Evolutionary conservation across 208 protist species (phyloP), one percentile per base, ranked within the genome.

Genomic region (Trypanosoma congolense): DNA sequence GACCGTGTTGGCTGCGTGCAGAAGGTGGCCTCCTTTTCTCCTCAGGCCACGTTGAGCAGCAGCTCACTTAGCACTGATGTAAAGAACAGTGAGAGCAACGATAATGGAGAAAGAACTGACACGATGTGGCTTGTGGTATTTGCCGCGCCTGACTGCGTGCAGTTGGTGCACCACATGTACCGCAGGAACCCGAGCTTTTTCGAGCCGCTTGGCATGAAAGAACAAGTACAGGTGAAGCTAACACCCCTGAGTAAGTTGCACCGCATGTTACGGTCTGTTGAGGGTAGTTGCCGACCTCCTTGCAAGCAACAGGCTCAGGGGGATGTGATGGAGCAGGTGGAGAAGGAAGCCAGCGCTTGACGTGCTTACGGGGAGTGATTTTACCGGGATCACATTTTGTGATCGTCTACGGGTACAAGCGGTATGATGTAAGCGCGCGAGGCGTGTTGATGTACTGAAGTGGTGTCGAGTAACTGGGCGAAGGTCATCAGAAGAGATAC

Each of bases 71-170:
- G 29, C 8, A 56, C 6, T 18, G 28, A 53, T 48, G 56, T 8
- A 16, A 38, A 21, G 30, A 40, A 14, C 16, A 56, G 58, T 1
- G 28, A 49, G 21, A 18, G 19, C 18, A n/a, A 19, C 14, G 40
- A 41, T 41, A 40, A 61, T 22, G 36, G 25, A 12, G 18, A 24
- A 3, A 28, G 35, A n/a, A 31, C 16, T 6, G 24, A n/a, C 9
- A n/a, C 14, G 46, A 29, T 92, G 48, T 92, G 78, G 53, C 65
- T 92, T 10, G 74, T 92, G 6, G 84, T 84, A 45, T 88, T 92
- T 60, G 57, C 77, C 0, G 73, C 75, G 21, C 61, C 74, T 14
- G 80, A 92, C 50, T 79, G 77, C 43, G 77, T 87, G 12, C 64
- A 71, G 21, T 43, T 70, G 9, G 78, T 74, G 12, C 59, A 59